These are phyloP conservation scores for Huiozyma sinensis DNA, from an alignment of 805 yeast species.

Conservation along the genomic window DNA sequence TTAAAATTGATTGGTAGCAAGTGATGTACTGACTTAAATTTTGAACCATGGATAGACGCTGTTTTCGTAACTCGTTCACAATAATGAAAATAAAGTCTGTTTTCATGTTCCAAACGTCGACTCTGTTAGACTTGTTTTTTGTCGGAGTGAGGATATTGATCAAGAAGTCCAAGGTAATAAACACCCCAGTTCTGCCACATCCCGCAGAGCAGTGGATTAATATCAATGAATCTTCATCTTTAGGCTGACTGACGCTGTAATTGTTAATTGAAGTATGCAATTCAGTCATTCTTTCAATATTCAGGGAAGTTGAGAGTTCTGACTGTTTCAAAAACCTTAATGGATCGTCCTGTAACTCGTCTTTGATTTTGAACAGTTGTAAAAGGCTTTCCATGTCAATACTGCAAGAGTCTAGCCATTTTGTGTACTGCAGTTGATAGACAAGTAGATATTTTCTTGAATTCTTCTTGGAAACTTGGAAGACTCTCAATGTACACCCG, in stretches of 20 bases:
- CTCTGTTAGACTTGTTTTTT: slow-evolving; percentile 24
- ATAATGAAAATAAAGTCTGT: slow-evolving; percentile 49
- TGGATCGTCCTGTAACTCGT: slow-evolving; percentile 7
- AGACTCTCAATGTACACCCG: slow-evolving; percentile 27
- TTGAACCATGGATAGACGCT: slow-evolving; percentile 71
- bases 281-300: background rate
- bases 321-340: slow-evolving; percentile 4
- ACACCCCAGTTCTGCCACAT: slow-evolving; percentile 91
- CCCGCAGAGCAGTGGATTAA: slow-evolving; percentile 94
- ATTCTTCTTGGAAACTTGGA: slow-evolving; percentile 12
- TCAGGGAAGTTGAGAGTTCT: background rate
- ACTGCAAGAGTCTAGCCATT: slow-evolving; percentile 80
- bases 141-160: slow-evolving; percentile 28
- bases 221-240: slow-evolving; percentile 33
- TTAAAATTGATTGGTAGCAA: slow-evolving; percentile 49
- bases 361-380: slow-evolving; percentile 25
- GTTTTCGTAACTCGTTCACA: slow-evolving; percentile 54
- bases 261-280: slow-evolving; percentile 3
- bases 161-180: slow-evolving; percentile 52
- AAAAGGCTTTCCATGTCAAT: slow-evolving; percentile 32
- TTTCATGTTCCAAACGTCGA: slow-evolving; percentile 33
- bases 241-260: background rate
- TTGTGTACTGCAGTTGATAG: slow-evolving; percentile 59
- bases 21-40: slow-evolving; percentile 58
- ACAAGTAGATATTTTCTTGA: slow-evolving; percentile 28